Evolutionary conservation across 31 red algal genomes (phyloP).

Genomic region (Porphyra umbilicalis): DNA sequence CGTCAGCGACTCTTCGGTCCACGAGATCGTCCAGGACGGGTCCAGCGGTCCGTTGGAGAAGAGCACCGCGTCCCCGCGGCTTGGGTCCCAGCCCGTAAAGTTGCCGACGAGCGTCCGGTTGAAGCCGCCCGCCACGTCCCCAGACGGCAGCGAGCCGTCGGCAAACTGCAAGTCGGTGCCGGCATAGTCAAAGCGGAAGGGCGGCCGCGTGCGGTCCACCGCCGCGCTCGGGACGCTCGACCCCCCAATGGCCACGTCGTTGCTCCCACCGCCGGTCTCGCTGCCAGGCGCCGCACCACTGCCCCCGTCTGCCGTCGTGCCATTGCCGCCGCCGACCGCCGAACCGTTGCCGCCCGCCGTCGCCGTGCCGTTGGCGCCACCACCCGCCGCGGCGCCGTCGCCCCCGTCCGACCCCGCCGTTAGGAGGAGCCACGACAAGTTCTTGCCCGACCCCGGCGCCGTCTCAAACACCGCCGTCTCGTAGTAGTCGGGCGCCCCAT

Average conservation of each 20-base stretch:
- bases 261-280: too few relatives aligned
- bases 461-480: constrained; percentile 47
- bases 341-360: not conserved
- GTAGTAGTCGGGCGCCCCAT: constrained; percentile 33
- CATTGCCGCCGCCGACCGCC: not conserved
- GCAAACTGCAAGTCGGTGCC: not conserved
- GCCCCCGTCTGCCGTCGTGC: too few relatives aligned
- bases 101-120: not conserved
- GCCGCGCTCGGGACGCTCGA: too few relatives aligned
- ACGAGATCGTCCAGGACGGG: not conserved
- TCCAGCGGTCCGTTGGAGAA: not conserved
- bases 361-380: not conserved
- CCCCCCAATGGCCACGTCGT: too few relatives aligned
- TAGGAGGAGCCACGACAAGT: constrained; percentile 17
- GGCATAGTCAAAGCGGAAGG: not conserved
- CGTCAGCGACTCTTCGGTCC: not conserved
- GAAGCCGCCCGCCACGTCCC: not conserved
- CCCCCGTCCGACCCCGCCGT: not conserved
- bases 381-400: not conserved
- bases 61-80: not conserved
- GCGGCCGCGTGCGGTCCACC: not conserved
- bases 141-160: not conserved
- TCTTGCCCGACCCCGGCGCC: constrained; percentile 24
- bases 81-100: not conserved
- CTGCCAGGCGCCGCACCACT: too few relatives aligned